Evolutionary conservation across 371 early-diverging fungal genomes (phyloP), one percentile per base, ranked within the genome.

Genomic region (Apophysomyces variabilis): DNA sequence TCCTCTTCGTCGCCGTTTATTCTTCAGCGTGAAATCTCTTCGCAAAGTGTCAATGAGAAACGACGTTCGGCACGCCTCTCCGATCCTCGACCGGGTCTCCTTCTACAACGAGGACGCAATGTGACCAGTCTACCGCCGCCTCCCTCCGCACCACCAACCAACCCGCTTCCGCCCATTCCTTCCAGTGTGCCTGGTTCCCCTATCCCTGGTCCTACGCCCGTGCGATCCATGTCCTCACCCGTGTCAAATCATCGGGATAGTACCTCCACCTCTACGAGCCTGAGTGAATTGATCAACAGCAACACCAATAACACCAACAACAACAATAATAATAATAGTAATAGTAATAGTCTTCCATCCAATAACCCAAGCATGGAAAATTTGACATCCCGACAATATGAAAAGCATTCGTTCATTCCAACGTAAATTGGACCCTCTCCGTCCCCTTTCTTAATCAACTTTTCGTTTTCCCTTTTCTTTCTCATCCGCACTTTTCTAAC

Each of bases 331-430:
- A 26, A 62, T 38, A 26, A 26, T 26, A 26, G 1, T 26, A 26
- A 1, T 26, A 26, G 18, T 18, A 18, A 26, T 26, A 26, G 26
- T 26, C 26, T 26, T 26, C 1, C 26, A 26, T 26, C 26, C 1
- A 26, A 26, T 26, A 26, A 26, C 26, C 26, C 26, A 26, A 26
- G 26, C 26, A 26, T 26, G 26, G 65, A 64, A 12, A 73, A 66
- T 12, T 68, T 74, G 38, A 76, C 81, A 4, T 50, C 74, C 0
- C 79, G 80, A 37, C 79, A 80, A 38, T 83, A 79, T 57, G 81
- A 83, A 41, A 83, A 79, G 59, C 9, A 69, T 83, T 18, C 78
- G 77, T 14, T 79, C 84, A 2, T 61, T 83, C n/a, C 81, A 83
- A 38, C 73, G 78, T 35, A 83, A 83, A 45, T 67, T 70, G 9